Evolutionary conservation across 1,139 yeast genomes (phyloP), one percentile per base, ranked within the genome.

Genomic region (Pichia norvegensis): DNA sequence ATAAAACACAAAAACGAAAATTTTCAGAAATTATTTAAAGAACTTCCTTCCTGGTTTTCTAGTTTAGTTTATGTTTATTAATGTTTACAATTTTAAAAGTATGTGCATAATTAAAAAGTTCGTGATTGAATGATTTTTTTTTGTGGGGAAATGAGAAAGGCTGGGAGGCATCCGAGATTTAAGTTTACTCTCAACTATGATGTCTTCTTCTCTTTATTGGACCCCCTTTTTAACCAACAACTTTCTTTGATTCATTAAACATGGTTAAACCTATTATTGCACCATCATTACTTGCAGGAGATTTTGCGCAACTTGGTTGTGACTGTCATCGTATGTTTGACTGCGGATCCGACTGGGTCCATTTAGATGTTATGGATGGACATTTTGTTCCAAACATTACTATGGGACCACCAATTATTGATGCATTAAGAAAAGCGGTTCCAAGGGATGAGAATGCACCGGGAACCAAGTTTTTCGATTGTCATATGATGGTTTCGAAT

Each of bases 301-400:
- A 92, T 63, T 92, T 90, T 62, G 83, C 96, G 58, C 77, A 86
- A 58, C 70, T 90, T 53, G 97, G 95, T 43, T 78, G 87, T 55
- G 92, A 88, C 54, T 87, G 97, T 66, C 85, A 83, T 62, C 73
- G 76, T 48, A 84, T 90, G 68, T 79, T 86, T 56, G 78, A 79
- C 52, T 73, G 81, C 42, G 71, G 71, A 35, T 95, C 96, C 33
- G 95, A 92, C 58, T 92, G 99, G 99, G 79, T 94, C 52, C 99
- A 92, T 66, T 80, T 92, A 47, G 99, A 92, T 66, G 94, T 92
- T 44, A 92, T 92, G 99, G 99, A 92, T 65, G 97, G 98, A 46
- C 92, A 92, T 67, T 92, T 92, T 66, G 98, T 94, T 42, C 98
- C 98, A 55, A 92, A 94, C 69, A 83, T 92, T 58, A 81, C 97